Conservation (phyloP, 202 grass and related monocot genomes). For the Digitaria exilis region DNA sequence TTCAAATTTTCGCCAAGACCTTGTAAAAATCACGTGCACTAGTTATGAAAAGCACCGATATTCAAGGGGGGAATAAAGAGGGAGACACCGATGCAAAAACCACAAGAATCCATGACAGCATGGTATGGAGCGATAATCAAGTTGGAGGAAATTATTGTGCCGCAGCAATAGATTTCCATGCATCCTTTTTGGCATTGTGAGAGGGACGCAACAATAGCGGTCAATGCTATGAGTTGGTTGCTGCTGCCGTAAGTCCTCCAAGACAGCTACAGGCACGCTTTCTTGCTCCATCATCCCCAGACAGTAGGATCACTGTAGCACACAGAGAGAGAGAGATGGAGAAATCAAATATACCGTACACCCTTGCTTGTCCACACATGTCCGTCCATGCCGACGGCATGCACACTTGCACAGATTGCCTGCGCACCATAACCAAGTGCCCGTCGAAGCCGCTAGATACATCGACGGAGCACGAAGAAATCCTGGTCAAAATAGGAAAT, state of each 20-base stretch:
- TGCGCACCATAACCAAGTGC: background rate
- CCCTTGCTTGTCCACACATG: background rate
- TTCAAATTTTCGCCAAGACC: background rate
- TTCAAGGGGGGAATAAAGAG: too few species aligned
- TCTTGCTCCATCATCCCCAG: background rate
- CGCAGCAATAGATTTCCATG: background rate
- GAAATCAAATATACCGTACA: too few species aligned
- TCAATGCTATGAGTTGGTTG: background rate
- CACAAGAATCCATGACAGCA: background rate
- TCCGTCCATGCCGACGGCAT: background rate
- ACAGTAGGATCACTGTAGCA: background rate
- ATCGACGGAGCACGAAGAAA: background rate
- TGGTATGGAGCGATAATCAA: background rate
- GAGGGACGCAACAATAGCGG: background rate
- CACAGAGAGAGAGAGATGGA: background rate
- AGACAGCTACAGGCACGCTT: constrained; percentile 24
- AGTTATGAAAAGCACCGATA: too few species aligned
- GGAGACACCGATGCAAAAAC: too few species aligned
- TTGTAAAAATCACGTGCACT: too few species aligned
- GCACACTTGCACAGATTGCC: too few species aligned
- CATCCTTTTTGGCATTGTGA: background rate
- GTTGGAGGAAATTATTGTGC: background rate
- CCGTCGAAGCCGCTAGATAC: background rate
- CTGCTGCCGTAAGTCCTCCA: background rate
- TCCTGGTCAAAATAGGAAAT: constrained; percentile 23